Evolutionary conservation across 2,329 filamentous ascomycete species (phyloP).

Genomic region (Rugonectria rugulosa): DNA sequence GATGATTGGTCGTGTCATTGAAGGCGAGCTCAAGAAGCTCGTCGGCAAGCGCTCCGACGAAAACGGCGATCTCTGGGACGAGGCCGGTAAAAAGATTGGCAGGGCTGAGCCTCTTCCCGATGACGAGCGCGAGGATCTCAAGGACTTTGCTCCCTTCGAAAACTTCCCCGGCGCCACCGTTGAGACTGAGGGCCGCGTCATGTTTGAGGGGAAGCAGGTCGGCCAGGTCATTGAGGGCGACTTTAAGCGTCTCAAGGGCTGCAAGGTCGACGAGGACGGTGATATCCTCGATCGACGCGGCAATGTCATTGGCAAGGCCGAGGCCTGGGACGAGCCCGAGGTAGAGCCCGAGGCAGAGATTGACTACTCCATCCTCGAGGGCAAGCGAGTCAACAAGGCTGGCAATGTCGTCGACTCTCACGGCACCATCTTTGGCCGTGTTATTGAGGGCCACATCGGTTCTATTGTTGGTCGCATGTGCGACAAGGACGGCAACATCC

Average conservation of each 20-base stretch:
- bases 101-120: conserved; percentile 67
- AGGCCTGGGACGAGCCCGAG: conserved; percentile 59
- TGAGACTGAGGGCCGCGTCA: conserved; percentile 60
- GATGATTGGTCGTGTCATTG: conserved; percentile 67
- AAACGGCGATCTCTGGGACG: conserved; percentile 75
- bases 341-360: conserved; percentile 59
- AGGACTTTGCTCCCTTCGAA: conserved; percentile 62
- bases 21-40: conserved; percentile 70
- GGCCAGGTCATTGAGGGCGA: conserved; percentile 77
- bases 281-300: conserved; percentile 82
- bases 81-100: conserved; percentile 72
- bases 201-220: conserved; percentile 65
- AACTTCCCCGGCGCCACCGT: conserved; percentile 64
- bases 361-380: conserved; percentile 59
- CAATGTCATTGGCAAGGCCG: conserved; percentile 64
- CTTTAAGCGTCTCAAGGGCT: conserved; percentile 74
- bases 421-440: conserved; percentile 69
- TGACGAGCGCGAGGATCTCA: conserved; percentile 57
- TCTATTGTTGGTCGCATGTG: conserved; percentile 73
- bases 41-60: conserved; percentile 70
- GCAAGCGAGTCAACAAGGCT: conserved; percentile 65
- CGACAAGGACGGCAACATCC: conserved; percentile 74
- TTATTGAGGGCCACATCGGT: conserved; percentile 70
- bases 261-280: conserved; percentile 80
- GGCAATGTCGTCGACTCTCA: conserved; percentile 66